Evolutionary conservation across 1,284 basidiomycete species (phyloP).

Genomic region (Schizophyllum commune): DNA sequence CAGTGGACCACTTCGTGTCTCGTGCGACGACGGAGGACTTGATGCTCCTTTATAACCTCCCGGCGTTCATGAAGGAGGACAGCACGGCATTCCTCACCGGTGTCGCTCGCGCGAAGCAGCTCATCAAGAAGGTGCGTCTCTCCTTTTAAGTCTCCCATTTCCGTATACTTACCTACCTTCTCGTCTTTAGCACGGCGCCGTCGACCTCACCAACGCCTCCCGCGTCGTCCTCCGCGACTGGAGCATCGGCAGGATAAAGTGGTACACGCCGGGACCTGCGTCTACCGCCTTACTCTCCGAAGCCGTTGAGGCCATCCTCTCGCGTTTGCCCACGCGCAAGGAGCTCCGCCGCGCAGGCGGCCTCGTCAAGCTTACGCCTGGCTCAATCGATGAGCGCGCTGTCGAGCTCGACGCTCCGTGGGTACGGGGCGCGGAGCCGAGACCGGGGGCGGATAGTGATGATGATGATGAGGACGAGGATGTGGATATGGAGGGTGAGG

Average conservation of each 20-base stretch:
- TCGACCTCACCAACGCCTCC: constrained; percentile 76
- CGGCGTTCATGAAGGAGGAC: constrained; percentile 73
- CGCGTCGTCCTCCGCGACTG: constrained; percentile 87
- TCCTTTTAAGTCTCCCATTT: constrained; percentile 5
- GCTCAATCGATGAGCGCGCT: constrained; percentile 45
- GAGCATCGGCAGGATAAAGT: constrained; percentile 73
- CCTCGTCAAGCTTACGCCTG: constrained; percentile 49
- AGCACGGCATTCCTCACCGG: constrained; percentile 73
- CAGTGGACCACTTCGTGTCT: constrained; percentile 71
- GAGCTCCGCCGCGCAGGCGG: constrained; percentile 56
- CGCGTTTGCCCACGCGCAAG: constrained; percentile 46
- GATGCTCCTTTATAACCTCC: constrained; percentile 85
- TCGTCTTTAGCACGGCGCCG: constrained; percentile 54
- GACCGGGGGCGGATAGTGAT: constrained; percentile 11
- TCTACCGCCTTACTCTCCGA: constrained; percentile 18
- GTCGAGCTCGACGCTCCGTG: constrained; percentile 51
- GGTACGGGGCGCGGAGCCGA: constrained; percentile 13
- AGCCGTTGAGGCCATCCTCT: constrained; percentile 38
- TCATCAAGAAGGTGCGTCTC: constrained; percentile 70
- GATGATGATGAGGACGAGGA: constrained; percentile 21
- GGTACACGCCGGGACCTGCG: constrained; percentile 63
- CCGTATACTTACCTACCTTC: constrained; percentile 5
- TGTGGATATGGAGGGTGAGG: constrained; percentile 13
- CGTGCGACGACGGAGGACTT: constrained; percentile 76
- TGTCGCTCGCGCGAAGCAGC: constrained; percentile 72